Percentiles rank a stretch among this genome's conserved stretches.
Evolutionary conservation across 768 basidiomycete species (phyloP).

Genomic region (Tricholoma saponaceum): DNA sequence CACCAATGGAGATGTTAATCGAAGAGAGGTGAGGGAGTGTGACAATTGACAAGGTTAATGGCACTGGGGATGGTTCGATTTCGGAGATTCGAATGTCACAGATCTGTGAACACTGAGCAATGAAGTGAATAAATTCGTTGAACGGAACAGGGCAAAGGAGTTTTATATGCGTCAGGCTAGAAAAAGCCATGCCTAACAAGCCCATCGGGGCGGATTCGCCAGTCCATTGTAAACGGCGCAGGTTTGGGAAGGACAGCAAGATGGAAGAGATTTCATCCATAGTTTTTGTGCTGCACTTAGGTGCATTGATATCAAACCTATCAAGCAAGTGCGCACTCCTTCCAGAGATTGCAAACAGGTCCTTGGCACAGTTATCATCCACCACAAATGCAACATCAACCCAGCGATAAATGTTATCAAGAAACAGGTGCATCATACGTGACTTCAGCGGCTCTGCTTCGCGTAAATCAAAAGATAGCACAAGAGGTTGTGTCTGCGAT

Average conservation of each 20-base stretch:
- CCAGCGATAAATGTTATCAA: too few species aligned
- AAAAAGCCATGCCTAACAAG: too few species aligned
- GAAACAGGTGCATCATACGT: not conserved
- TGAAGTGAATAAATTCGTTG: not conserved
- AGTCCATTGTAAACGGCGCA: too few species aligned
- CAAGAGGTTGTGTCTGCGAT: not conserved
- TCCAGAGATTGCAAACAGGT: too few species aligned
- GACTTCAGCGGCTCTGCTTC: too few species aligned
- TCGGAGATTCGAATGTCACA: too few species aligned
- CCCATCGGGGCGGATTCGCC: too few species aligned
- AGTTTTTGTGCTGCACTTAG: not conserved
- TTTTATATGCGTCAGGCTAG: not conserved
- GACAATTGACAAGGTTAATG: too few species aligned
- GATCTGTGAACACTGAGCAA: too few species aligned
- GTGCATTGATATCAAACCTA: not conserved
- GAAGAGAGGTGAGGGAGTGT: constrained; percentile 1
- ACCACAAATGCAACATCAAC: not conserved
- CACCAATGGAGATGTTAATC: not conserved
- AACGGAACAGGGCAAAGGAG: not conserved
- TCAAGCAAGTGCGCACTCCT: not conserved
- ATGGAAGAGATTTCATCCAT: too few species aligned
- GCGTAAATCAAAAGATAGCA: not conserved
- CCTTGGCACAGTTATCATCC: not conserved
- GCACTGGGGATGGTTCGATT: not conserved
- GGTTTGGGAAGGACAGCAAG: too few species aligned